Evolutionary conservation across 352 stramenopile species (phyloP).

Genomic region (Globisporangium polare): DNA sequence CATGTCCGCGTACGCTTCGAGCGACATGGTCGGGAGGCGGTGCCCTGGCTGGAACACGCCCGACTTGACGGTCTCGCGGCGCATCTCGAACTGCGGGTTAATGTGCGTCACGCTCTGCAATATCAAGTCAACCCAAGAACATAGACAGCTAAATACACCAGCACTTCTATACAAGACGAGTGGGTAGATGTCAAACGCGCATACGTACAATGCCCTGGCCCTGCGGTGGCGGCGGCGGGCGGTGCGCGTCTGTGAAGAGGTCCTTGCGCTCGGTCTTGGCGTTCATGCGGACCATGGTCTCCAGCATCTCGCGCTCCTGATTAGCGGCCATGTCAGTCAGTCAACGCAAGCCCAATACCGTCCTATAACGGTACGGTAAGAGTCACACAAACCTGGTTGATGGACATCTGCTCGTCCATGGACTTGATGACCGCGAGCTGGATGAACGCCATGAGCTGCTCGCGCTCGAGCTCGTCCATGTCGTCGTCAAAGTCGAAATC

Average conservation of each 20-base stretch:
- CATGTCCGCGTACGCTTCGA: constrained; percentile 91
- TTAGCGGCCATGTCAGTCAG: background rate
- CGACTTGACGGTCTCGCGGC: constrained; percentile 81
- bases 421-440: constrained; percentile 69
- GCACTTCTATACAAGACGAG: background rate
- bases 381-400: constrained; percentile 49
- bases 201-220: constrained; percentile 74
- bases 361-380: background rate
- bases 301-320: constrained; percentile 77
- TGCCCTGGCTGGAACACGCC: constrained; percentile 95
- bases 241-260: constrained; percentile 66
- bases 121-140: background rate
- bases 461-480: constrained; percentile 69
- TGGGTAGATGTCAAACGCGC: too few relatives aligned
- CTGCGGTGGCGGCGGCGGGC: constrained; percentile 49
- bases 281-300: constrained; percentile 85
- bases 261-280: constrained; percentile 47
- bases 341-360: too few relatives aligned
- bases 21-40: constrained; percentile 94
- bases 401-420: constrained; percentile 70
- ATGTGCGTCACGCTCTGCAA: constrained; percentile 79
- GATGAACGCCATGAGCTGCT: constrained; percentile 81
- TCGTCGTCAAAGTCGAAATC: constrained; percentile 53
- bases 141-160: constrained; percentile 2
- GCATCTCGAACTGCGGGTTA: constrained; percentile 84